phyloP scores from a whole-genome alignment of 2,329 filamentous ascomycete species.

The Colletotrichum incanum region DNA sequence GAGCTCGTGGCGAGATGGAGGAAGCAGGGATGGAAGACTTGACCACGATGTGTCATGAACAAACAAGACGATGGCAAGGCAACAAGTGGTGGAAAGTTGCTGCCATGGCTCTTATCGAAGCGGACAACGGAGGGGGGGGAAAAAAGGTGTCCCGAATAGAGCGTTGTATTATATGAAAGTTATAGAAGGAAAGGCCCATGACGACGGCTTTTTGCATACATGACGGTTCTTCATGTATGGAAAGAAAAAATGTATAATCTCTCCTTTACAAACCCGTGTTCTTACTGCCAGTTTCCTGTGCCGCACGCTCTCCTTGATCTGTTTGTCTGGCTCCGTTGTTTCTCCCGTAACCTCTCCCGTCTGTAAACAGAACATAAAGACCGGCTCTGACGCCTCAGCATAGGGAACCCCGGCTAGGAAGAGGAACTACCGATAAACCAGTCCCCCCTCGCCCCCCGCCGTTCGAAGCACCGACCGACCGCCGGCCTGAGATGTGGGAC shows the following conservation, averaged over 20 bases:
- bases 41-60: background rate
- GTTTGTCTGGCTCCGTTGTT: background rate
- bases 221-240: conserved; percentile 3
- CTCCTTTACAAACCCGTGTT: background rate
- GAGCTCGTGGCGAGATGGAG: background rate
- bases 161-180: conserved; percentile 14
- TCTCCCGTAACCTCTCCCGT: background rate
- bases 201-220: background rate
- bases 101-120: background rate
- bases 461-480: background rate
- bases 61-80: background rate
- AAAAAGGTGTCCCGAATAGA: background rate
- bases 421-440: background rate
- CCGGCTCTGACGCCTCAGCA: background rate
- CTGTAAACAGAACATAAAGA: background rate
- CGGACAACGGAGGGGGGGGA: background rate
- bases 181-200: background rate
- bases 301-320: background rate
- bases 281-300: no score
- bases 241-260: conserved; percentile 4
- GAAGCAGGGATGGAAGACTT: conserved; percentile 2
- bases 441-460: no score
- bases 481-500: background rate
- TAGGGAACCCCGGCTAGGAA: background rate
- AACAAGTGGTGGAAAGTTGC: background rate